These are phyloP conservation scores for Alternaria gansuensis DNA, from an alignment of 2,329 filamentous ascomycete species.

Conservation along the genomic window DNA sequence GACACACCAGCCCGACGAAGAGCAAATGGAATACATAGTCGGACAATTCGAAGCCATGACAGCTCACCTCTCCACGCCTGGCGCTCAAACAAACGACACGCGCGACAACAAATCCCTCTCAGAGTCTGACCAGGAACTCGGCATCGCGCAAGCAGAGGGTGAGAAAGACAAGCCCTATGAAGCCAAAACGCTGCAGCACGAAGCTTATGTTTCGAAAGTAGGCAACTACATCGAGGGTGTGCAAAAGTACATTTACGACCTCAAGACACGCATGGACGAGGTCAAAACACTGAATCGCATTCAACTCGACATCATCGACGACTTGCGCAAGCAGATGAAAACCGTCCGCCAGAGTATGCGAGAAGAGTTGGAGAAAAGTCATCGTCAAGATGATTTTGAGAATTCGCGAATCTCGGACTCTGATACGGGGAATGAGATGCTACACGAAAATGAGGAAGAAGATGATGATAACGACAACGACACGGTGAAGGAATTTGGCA, in stretches of 20 bases:
- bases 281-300: conserved; percentile 46
- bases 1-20: conserved; percentile 42
- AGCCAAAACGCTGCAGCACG: conserved; percentile 19
- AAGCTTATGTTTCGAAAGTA: conserved; percentile 39
- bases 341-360: conserved; percentile 27
- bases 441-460: not conserved
- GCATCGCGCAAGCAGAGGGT: conserved; percentile 11
- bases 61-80: conserved; percentile 40
- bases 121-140: conserved; percentile 18
- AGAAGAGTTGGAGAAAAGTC: conserved; percentile 8
- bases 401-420: not conserved
- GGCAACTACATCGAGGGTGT: conserved; percentile 42
- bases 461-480: not conserved
- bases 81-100: conserved; percentile 34
- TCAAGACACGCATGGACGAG: conserved; percentile 46
- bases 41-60: conserved; percentile 47
- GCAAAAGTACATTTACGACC: conserved; percentile 35
- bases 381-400: not conserved
- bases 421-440: not conserved
- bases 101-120: conserved; percentile 34
- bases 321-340: conserved; percentile 39
- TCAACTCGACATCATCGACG: conserved; percentile 44
- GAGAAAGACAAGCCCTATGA: conserved; percentile 9
- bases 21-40: conserved; percentile 49
- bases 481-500: conserved; percentile 16